Conservation (phyloP, 2,329 filamentous ascomycete species). For the Chaetothyriales sp. region DNA sequence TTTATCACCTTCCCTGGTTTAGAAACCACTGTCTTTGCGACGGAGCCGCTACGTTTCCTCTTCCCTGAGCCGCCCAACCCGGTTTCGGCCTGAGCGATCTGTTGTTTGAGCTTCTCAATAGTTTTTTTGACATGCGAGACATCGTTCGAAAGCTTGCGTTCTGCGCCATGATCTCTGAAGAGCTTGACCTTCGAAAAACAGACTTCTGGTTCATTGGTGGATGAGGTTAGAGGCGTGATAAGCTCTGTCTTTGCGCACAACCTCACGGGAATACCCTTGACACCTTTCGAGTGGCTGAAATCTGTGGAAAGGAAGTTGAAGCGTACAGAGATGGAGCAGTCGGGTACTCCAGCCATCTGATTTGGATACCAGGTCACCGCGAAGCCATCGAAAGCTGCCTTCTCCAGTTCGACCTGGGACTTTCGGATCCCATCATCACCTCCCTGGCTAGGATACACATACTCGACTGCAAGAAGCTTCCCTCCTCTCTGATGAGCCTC, state of each 20-base stretch:
- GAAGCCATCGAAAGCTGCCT: constrained; percentile 83
- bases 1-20: constrained; percentile 73
- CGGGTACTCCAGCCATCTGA: constrained; percentile 44
- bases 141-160: constrained; percentile 89
- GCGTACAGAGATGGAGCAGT: constrained; percentile 77
- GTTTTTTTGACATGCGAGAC: constrained; percentile 90
- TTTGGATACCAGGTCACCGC: constrained; percentile 77
- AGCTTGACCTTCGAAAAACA: constrained; percentile 96
- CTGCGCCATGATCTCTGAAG: constrained; percentile 89
- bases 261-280: constrained; percentile 90
- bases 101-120: constrained; percentile 90
- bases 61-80: constrained; percentile 48
- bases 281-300: constrained; percentile 96
- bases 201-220: constrained; percentile 46
- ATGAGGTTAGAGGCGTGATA: constrained; percentile 37
- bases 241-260: constrained; percentile 81
- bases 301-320: constrained; percentile 99
- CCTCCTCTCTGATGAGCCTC: constrained; percentile 90
- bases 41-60: constrained; percentile 44
- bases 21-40: constrained; percentile 26
- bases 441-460: constrained; percentile 54
- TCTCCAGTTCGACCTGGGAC: constrained; percentile 55
- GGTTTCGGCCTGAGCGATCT: constrained; percentile 62
- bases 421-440: constrained; percentile 44
- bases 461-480: constrained; percentile 88